Evolutionary conservation across 148 eudicot species (phyloP), one percentile per base, ranked within the genome.

Genomic region (Limonium bicolor): DNA sequence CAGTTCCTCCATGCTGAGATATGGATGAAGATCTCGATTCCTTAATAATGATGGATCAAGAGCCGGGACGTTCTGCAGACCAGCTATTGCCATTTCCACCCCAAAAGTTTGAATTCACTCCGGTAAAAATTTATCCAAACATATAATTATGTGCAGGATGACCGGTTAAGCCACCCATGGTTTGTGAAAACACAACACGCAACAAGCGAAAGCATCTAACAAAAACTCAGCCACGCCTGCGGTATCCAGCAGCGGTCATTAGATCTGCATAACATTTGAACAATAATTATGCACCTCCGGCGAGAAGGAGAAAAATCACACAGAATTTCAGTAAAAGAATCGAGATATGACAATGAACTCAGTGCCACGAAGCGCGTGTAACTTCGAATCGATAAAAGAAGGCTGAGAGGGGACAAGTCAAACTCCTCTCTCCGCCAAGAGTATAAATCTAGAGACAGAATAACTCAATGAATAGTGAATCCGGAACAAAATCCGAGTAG

Each of bases 51-150:
- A 49, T 15, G 85, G 62, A 41, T 68, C 79, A 31, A 73, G 61
- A 13, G 53, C 59, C 7, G 90, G 71, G 46, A 66, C 70, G 41
- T 60, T 83, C 24, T 67, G 77, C 51, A 80, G 56, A 51, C 94
- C 81, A 32, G 74, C 86, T 46, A 80, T 60, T 23, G 96, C 96
- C 94, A 88, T 87, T 48, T 56, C 65, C 45, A 59, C 36, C 20
- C 26, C 53, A 31, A 35, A 46, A 38, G 20, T 15, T 17, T 16
- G 47, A 64, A 32, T 32, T 39, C 44, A 43, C 46, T 14, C 14
- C 18, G 56, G 20, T 13, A 39, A 51, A 52, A 56, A 11, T 26
- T 37, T 36, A 44, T 41, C 40, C 55, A 58, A 55, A 27, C 62
- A 46, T 51, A 43, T 4, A 16, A 58, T 40, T 58, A 41, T 36